phyloP scores from a whole-genome alignment of 257 asterid genomes.

The Rehmannia glutinosa region DNA sequence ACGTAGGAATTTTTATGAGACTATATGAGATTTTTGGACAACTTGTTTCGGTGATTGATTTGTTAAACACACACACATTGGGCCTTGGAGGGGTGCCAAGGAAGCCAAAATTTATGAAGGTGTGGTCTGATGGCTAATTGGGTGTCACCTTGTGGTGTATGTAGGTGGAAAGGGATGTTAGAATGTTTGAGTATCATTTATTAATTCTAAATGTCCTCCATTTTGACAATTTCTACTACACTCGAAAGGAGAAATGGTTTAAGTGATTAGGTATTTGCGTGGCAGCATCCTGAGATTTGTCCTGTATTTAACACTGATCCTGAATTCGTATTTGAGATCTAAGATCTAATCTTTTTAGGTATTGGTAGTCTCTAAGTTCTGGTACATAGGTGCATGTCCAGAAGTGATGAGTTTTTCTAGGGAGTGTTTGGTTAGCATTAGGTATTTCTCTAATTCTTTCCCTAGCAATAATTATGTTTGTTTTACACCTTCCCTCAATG shows the following conservation, averaged over 20 bases:
- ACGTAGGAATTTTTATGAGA: neutral
- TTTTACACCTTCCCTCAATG: neutral
- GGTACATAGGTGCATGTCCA: neutral
- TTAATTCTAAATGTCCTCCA: neutral
- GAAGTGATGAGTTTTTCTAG: neutral
- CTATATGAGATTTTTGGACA: neutral
- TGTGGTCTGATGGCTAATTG: neutral
- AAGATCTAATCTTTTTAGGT: neutral
- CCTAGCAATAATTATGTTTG: neutral
- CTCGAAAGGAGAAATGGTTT: neutral
- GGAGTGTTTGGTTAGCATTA: neutral
- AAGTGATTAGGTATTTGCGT: neutral
- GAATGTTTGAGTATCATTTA: conserved; percentile 7
- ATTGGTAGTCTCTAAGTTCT: neutral
- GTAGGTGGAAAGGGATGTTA: neutral
- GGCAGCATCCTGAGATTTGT: neutral
- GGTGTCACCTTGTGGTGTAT: neutral
- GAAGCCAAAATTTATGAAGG: neutral
- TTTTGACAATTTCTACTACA: neutral
- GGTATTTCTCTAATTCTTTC: neutral
- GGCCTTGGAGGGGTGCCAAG: neutral
- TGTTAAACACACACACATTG: neutral
- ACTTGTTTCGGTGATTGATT: neutral
- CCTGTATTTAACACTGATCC: neutral
- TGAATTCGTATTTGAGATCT: neutral